A percentile compares a stretch with the other conserved stretches of the same genome.
These are phyloP conservation scores for Daldinia childiae DNA, from an alignment of 495 filamentous ascomycete genomes.

Conservation along the genomic window DNA sequence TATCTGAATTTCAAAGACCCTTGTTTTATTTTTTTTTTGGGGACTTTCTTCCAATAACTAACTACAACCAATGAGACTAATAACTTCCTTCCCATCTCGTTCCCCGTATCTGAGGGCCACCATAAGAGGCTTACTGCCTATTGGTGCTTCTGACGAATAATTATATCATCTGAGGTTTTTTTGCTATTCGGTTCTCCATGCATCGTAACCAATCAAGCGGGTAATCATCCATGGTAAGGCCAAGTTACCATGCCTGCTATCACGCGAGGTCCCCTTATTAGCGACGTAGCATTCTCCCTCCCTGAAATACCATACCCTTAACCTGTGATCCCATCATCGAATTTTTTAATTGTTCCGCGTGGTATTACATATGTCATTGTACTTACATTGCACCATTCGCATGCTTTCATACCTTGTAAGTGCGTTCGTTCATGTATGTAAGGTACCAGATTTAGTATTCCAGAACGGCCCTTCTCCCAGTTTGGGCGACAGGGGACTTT, in stretches of 20 bases:
- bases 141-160: conserved; percentile 7
- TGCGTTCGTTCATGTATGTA: conserved; percentile 8
- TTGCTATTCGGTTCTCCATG: conserved; percentile 1
- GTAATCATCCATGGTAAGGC: not conserved
- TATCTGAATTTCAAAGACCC: not conserved
- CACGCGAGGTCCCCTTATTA: not conserved
- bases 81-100: not conserved
- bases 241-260: not conserved
- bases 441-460: conserved; percentile 28
- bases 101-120: not conserved
- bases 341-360: conserved; percentile 8
- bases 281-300: not conserved
- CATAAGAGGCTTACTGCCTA: not conserved
- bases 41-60: not conserved
- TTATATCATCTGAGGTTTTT: not conserved
- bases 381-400: not conserved
- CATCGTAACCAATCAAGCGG: not conserved
- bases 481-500: conserved; percentile 15
- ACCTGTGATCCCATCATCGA: conserved; percentile 5
- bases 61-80: not conserved
- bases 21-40: conserved; percentile 2
- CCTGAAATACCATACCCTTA: not conserved
- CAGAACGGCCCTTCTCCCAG: conserved; percentile 26
- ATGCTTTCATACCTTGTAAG: conserved; percentile 9
- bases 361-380: conserved; percentile 10